Evolutionary conservation across 2,329 filamentous ascomycete species (phyloP), one percentile per base, ranked within the genome.

Genomic region (Aspergillus sp.): DNA sequence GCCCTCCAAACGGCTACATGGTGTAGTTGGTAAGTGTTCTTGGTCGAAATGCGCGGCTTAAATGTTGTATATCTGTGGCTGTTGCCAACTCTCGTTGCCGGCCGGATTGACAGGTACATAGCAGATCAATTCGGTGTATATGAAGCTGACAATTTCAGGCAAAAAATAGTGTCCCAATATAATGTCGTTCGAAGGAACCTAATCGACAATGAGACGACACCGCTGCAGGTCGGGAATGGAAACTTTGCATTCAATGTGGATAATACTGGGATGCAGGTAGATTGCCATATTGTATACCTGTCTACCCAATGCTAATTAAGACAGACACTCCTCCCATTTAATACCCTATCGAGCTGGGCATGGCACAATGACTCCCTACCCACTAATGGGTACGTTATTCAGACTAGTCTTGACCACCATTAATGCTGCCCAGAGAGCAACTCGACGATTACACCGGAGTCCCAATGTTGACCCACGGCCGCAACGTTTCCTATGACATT

Each of bases 321-420:
- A 17, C 6, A 46, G 45, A 47, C 52, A 3, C 61, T 62, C 21
- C 56, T 61, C 3, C 61, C 61, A 6, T 62, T 62, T 43, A 62
- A 62, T 15, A 62, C 58, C 1, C 21, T 62, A 2, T 61, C 58
- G 4, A 62, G 61, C 27, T 61, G 61, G 61, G 61, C 52, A 6
- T 62, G 61, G 61, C 61, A 62, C 21, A 61, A 62, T 23, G 61
- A 61, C n/a, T 61, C 58, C 4, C 41, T 59, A 3, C 61, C 58
- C 4, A 51, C 6, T 1, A 54, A 62, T 50, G 56, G 61, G 61
- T 62, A 52, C 3, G 19, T 17, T 4, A 11, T 31, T 11, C n/a
- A 19, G 2, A 21, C 3, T 7, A 11, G 14, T 6, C 5, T 2
- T 21, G 14, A 1, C 8, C 21, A 12, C 5, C 9, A 3, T 17